A percentile compares a stretch with the other conserved stretches of the same genome.
These are phyloP conservation scores for Vaccinium darrowii DNA, from an alignment of 148 eudicot genomes.

Conservation along the genomic window DNA sequence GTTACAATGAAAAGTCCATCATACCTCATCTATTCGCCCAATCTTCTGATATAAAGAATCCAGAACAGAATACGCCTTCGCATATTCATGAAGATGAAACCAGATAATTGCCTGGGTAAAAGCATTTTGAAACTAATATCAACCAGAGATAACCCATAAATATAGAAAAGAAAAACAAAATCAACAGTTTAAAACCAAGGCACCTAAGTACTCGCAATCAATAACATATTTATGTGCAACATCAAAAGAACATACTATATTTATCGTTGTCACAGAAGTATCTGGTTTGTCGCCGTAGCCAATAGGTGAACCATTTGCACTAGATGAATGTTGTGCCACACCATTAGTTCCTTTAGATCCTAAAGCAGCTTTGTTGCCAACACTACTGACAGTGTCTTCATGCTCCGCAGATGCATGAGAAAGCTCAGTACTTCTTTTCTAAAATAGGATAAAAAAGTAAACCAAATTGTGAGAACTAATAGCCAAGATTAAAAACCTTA, in stretches of 20 bases:
- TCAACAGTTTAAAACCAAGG: constrained; percentile 3
- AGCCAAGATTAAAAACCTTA: background rate
- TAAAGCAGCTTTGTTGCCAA: constrained; percentile 38
- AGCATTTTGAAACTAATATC: constrained; percentile 12
- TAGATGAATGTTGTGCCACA: constrained; percentile 30
- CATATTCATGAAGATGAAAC: constrained; percentile 77
- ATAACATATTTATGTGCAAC: background rate
- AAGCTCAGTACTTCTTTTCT: constrained; percentile 71
- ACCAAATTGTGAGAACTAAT: background rate
- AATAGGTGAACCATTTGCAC: constrained; percentile 28
- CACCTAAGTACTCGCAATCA: background rate
- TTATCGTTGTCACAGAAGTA: constrained; percentile 60
- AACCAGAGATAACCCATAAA: background rate
- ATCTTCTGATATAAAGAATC: constrained; percentile 74
- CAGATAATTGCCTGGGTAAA: constrained; percentile 64
- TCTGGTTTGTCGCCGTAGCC: constrained; percentile 53
- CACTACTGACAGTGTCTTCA: constrained; percentile 39
- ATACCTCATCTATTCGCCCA: constrained; percentile 89
- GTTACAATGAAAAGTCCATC: background rate
- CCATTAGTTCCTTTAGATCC: constrained; percentile 47
- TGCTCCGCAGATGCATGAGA: constrained; percentile 57
- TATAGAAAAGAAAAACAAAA: background rate
- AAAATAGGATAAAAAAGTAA: constrained; percentile 18
- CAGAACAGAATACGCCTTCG: constrained; percentile 63
- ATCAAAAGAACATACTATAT: constrained; percentile 54